Evolutionary conservation across 805 yeast species (phyloP).

Genomic region (Myxozyma neotropica): DNA sequence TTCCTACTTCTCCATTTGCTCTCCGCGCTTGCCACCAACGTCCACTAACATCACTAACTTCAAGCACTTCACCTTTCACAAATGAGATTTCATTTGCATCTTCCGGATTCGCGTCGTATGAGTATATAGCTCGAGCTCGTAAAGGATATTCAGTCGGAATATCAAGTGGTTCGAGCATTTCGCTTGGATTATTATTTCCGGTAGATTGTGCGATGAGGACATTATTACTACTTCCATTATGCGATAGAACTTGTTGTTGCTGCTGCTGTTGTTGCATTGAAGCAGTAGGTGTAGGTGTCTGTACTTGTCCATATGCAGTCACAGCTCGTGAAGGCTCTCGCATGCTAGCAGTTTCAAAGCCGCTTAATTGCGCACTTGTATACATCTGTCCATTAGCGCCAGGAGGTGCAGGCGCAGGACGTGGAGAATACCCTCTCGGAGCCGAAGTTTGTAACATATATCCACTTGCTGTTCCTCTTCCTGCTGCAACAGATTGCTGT

Average conservation of each 20-base stretch:
- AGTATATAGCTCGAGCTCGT: slow-evolving; percentile 81
- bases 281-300: neutral
- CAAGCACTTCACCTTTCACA: slow-evolving; percentile 85
- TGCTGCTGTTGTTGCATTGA: too few species aligned
- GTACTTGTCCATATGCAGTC: neutral
- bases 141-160: slow-evolving; percentile 64
- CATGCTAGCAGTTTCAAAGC: slow-evolving; percentile 45
- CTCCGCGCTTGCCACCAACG: slow-evolving; percentile 99
- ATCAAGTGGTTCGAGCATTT: slow-evolving; percentile 31
- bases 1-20: slow-evolving; percentile 88
- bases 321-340: slow-evolving; percentile 23
- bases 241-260: too few species aligned
- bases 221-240: too few species aligned
- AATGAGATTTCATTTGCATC: slow-evolving; percentile 93
- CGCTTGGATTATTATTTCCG: neutral
- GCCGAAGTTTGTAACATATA: neutral
- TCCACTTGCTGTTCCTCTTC: neutral
- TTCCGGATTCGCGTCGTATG: slow-evolving; percentile 85
- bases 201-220: too few species aligned
- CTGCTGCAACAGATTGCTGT: neutral
- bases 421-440: slow-evolving; percentile 7
- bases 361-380: slow-evolving; percentile 46
- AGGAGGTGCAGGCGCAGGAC: slow-evolving; percentile 1
- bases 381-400: slow-evolving; percentile 36
- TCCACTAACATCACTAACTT: slow-evolving; percentile 89